phyloP scores from a whole-genome alignment of 2,329 filamentous ascomycete genomes.

The Colletotrichum falcatum region DNA sequence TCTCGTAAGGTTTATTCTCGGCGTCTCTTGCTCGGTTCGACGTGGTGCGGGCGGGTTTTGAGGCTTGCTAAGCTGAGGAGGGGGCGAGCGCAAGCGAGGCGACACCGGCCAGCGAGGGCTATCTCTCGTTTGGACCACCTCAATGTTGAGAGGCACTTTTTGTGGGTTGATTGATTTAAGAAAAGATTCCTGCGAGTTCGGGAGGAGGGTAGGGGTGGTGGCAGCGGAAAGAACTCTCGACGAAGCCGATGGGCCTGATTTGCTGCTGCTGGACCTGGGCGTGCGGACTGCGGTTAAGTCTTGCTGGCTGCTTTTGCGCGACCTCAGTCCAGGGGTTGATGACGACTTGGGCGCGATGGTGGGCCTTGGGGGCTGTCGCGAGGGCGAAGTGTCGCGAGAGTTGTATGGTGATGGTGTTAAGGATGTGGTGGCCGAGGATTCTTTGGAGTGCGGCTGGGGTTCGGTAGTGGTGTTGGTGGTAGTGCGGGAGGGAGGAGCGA shows the following conservation, averaged over 20 bases:
- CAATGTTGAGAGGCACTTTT: constrained; percentile 65
- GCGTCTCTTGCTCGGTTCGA: constrained; percentile 63
- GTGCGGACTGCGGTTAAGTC: constrained; percentile 73
- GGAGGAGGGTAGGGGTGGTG: constrained; percentile 74
- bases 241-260: constrained; percentile 71
- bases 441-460: constrained; percentile 49
- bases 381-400: constrained; percentile 63
- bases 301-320: constrained; percentile 74
- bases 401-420: constrained; percentile 52
- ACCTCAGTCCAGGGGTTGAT: constrained; percentile 58
- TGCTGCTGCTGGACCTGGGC: constrained; percentile 60
- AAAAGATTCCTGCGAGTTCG: constrained; percentile 69
- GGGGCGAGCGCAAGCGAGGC: constrained; percentile 81
- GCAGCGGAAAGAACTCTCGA: constrained; percentile 77
- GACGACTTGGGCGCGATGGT: constrained; percentile 48
- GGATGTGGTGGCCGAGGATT: constrained; percentile 53
- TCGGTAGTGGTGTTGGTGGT: constrained; percentile 45
- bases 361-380: constrained; percentile 53
- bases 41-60: constrained; percentile 56
- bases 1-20: constrained; percentile 65
- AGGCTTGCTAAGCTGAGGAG: constrained; percentile 66
- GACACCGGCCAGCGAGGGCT: constrained; percentile 81
- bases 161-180: constrained; percentile 73
- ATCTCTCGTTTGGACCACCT: constrained; percentile 59
- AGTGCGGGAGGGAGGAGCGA: constrained; percentile 45